These are phyloP conservation scores for Podospora sp. DNA, from an alignment of 495 filamentous ascomycete genomes.

Conservation along the genomic window DNA sequence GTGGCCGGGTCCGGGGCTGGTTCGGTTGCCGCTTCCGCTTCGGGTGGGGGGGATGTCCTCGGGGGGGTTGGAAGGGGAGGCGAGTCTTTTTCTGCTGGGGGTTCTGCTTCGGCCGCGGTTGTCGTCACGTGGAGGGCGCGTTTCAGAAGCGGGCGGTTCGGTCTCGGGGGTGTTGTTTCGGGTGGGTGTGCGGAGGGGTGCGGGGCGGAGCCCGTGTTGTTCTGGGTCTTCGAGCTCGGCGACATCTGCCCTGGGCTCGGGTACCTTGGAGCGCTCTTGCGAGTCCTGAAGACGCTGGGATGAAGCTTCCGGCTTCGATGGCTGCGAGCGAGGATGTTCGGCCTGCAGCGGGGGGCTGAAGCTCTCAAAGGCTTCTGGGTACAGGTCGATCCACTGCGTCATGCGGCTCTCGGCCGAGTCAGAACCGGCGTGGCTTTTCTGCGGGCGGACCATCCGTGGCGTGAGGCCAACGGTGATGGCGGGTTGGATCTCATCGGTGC, in stretches of 20 bases:
- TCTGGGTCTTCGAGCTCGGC: neutral
- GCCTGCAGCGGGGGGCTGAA: constrained; percentile 9
- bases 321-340: neutral
- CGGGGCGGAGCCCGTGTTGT: constrained; percentile 22
- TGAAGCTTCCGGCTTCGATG: neutral
- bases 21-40: neutral
- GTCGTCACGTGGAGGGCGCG: neutral
- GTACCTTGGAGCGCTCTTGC: neutral
- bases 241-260: neutral
- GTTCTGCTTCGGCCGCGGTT: neutral
- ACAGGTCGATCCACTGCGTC: constrained; percentile 42
- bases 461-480: constrained; percentile 16
- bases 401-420: constrained; percentile 30
- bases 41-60: neutral
- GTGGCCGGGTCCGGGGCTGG: neutral
- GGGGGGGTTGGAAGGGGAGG: neutral
- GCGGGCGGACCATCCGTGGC: constrained; percentile 1
- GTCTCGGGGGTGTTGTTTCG: constrained; percentile 7
- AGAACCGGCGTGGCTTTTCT: constrained; percentile 6
- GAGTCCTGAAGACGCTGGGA: neutral
- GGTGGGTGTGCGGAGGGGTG: constrained; percentile 29
- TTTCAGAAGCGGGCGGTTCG: neutral
- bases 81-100: neutral
- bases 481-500: constrained; percentile 11
- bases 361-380: constrained; percentile 17